These are phyloP conservation scores for Chytriomyces confervae DNA, from an alignment of 192 early-diverging fungal genomes.

Conservation along the genomic window DNA sequence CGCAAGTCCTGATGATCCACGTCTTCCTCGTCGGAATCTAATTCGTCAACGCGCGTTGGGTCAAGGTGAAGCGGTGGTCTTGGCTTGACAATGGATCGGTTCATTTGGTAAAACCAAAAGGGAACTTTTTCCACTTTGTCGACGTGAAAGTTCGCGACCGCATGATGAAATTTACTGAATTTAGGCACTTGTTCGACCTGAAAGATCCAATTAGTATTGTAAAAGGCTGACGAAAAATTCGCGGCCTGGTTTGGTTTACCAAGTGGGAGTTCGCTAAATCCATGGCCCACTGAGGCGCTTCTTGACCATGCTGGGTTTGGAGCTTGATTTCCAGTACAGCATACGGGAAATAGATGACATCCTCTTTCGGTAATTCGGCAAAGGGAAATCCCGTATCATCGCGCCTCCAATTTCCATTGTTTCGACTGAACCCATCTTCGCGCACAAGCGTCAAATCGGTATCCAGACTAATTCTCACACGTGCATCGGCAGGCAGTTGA, in stretches of 20 bases:
- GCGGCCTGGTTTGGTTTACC: slow-evolving; percentile 32
- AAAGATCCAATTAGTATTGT: neutral
- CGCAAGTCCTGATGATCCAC: neutral
- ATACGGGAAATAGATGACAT: slow-evolving; percentile 87
- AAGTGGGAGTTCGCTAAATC: slow-evolving; percentile 88
- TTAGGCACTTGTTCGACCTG: slow-evolving; percentile 87
- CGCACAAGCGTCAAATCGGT: slow-evolving; percentile 89
- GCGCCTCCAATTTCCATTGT: slow-evolving; percentile 80
- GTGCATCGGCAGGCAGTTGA: slow-evolving; percentile 89
- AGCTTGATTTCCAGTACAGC: slow-evolving; percentile 95
- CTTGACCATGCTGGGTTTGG: slow-evolving; percentile 88
- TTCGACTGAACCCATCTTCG: slow-evolving; percentile 75
- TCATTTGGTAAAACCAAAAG: slow-evolving; percentile 95
- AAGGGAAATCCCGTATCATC: slow-evolving; percentile 80
- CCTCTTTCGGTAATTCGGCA: slow-evolving; percentile 71
- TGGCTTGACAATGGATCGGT: slow-evolving; percentile 86
- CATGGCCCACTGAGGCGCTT: slow-evolving; percentile 88
- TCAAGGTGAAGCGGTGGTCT: slow-evolving; percentile 31
- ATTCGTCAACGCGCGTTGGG: slow-evolving; percentile 23
- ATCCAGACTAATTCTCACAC: slow-evolving; percentile 89
- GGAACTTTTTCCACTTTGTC: slow-evolving; percentile 79
- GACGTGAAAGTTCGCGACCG: slow-evolving; percentile 73
- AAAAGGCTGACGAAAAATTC: neutral
- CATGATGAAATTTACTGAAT: slow-evolving; percentile 96
- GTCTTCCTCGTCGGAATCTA: slow-evolving; percentile 36